These are phyloP conservation scores for Zea luxurians DNA, from an alignment of 176 grass and related monocot genomes.

Conservation along the genomic window DNA sequence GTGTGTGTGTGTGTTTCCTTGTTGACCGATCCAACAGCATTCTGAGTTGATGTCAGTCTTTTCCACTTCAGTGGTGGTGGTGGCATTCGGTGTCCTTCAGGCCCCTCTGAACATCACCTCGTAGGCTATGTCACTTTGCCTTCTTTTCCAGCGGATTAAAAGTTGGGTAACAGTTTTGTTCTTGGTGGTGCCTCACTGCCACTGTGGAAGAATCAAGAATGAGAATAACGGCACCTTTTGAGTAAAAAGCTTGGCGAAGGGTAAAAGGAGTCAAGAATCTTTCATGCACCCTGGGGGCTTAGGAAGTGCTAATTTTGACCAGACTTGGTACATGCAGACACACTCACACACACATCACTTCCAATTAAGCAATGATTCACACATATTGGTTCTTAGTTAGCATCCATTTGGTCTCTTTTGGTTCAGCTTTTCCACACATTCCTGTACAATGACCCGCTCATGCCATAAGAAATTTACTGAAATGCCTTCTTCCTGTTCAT, in stretches of 20 bases:
- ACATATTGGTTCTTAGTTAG: constrained; percentile 30
- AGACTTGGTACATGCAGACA: constrained; percentile 30
- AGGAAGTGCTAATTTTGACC: constrained; percentile 22
- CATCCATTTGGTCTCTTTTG: constrained; percentile 51
- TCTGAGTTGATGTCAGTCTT: constrained; percentile 28
- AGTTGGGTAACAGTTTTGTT: constrained; percentile 12
- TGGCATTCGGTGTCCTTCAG: constrained; percentile 34
- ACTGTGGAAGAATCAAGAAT: constrained; percentile 34
- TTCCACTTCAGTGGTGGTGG: constrained; percentile 23
- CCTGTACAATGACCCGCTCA: constrained; percentile 28
- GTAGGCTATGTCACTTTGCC: constrained; percentile 6
- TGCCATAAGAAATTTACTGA: constrained; percentile 4
- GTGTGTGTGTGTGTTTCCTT: background rate
- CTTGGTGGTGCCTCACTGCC: background rate
- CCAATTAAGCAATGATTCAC: constrained; percentile 58
- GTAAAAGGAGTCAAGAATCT: constrained; percentile 17
- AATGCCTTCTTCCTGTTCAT: constrained; percentile 17
- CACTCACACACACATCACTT: constrained; percentile 31
- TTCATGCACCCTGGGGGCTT: background rate
- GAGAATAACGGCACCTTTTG: constrained; percentile 6
- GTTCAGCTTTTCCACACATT: constrained; percentile 25
- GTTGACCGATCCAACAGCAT: constrained; percentile 15
- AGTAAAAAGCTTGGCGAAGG: constrained; percentile 27
- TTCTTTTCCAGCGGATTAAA: constrained; percentile 22
- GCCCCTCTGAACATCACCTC: constrained; percentile 20